Evolutionary conservation across 768 basidiomycete genomes (phyloP).

Genomic region (Lactarius deliciosus): DNA sequence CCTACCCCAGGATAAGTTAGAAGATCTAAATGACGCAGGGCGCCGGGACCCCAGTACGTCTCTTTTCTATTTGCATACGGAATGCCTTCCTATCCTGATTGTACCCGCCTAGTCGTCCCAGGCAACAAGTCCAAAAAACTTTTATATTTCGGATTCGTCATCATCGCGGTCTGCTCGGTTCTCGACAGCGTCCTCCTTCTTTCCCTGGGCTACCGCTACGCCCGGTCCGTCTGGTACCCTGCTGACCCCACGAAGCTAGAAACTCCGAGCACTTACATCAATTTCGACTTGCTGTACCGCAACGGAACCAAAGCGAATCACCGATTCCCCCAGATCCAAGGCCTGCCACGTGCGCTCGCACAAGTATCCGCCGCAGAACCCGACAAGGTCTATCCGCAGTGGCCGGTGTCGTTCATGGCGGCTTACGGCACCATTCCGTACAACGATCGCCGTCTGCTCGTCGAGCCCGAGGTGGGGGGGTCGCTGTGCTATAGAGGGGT

Average conservation of each 20-base stretch:
- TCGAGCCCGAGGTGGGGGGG: constrained; percentile 12
- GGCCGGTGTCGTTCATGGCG: constrained; percentile 20
- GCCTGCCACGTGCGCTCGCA: constrained; percentile 13
- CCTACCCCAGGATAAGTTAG: background rate
- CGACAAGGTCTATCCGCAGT: constrained; percentile 20
- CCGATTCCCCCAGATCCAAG: constrained; percentile 8
- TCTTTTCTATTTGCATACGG: background rate
- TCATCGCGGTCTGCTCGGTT: background rate
- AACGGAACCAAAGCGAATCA: constrained; percentile 15
- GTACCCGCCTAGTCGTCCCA: background rate
- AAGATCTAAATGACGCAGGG: background rate
- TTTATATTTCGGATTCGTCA: constrained; percentile 4
- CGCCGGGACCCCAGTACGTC: constrained; percentile 8
- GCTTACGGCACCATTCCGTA: constrained; percentile 4
- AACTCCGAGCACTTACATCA: constrained; percentile 19
- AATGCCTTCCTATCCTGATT: background rate
- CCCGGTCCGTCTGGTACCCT: background rate
- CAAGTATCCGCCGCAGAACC: constrained; percentile 19
- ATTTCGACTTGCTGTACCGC: constrained; percentile 20
- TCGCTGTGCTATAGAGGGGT: no score
- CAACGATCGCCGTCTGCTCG: constrained; percentile 13
- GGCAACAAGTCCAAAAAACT: background rate
- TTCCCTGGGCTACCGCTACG: constrained; percentile 13
- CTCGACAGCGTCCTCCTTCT: constrained; percentile 11
- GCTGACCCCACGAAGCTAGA: constrained; percentile 7